Percentiles rank a stretch among this genome's conserved stretches.
These are phyloP conservation scores for Bretziella fagacearum DNA, from an alignment of 2,329 filamentous ascomycete species.

Conservation along the genomic window DNA sequence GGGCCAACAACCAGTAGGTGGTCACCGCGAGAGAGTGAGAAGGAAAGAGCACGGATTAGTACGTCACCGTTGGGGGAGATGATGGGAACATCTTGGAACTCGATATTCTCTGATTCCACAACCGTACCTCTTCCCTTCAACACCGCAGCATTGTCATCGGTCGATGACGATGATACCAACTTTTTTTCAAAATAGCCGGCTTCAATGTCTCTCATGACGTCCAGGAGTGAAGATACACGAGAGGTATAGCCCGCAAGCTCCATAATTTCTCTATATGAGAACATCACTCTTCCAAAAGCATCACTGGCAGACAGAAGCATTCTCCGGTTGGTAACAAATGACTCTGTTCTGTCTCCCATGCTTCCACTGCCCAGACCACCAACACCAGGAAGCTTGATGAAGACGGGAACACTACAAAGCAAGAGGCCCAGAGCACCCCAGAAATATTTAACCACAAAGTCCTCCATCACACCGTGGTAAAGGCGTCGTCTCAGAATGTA, in stretches of 20 bases:
- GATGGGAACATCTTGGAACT: conserved; percentile 82
- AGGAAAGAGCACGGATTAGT: conserved; percentile 68
- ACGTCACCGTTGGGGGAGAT: conserved; percentile 95
- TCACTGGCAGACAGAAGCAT: conserved; percentile 89
- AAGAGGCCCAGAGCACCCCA: conserved; percentile 88
- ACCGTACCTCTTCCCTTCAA: conserved; percentile 68
- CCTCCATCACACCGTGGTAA: conserved; percentile 98
- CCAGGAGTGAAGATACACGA: conserved; percentile 71
- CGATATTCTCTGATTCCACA: conserved; percentile 65
- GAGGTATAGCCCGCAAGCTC: conserved; percentile 92
- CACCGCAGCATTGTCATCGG: conserved; percentile 64
- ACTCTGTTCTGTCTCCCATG: conserved; percentile 56
- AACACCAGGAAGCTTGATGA: conserved; percentile 61
- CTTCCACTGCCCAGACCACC: conserved; percentile 30
- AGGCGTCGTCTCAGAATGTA: conserved; percentile 77
- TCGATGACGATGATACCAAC: conserved; percentile 74
- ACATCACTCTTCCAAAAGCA: conserved; percentile 91
- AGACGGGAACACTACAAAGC: conserved; percentile 87
- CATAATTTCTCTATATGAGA: conserved; percentile 93
- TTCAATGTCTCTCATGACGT: conserved; percentile 89
- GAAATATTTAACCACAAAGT: conserved; percentile 98
- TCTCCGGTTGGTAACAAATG: conserved; percentile 83
- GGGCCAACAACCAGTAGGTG: conserved; percentile 90
- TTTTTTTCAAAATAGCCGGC: conserved; percentile 91
- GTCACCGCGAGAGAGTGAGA: conserved; percentile 69